A percentile compares a stretch with the other conserved stretches of the same genome.
These are phyloP conservation scores for Trametopsis cervina DNA, from an alignment of 768 basidiomycete genomes.

Conservation along the genomic window DNA sequence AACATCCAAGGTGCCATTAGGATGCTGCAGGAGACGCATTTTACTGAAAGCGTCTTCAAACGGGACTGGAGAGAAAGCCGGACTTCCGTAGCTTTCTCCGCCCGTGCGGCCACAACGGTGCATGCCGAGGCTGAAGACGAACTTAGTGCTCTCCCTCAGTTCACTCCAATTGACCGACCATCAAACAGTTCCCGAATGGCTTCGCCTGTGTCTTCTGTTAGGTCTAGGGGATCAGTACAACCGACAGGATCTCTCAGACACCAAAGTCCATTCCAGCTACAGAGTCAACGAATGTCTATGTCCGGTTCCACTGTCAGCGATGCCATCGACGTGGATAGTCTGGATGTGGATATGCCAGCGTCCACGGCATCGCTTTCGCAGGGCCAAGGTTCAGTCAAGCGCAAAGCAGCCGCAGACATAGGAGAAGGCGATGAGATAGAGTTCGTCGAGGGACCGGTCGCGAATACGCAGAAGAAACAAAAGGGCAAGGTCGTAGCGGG, in stretches of 20 bases:
- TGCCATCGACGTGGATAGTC: constrained; percentile 36
- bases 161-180: constrained; percentile 18
- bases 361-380: not conserved
- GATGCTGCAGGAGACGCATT: constrained; percentile 60
- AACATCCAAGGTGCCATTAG: constrained; percentile 41
- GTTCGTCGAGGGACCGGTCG: constrained; percentile 20
- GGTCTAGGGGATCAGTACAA: constrained; percentile 28
- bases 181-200: constrained; percentile 30
- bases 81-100: too few species aligned
- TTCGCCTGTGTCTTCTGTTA: constrained; percentile 46
- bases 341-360: constrained; percentile 28
- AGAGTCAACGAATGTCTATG: constrained; percentile 18
- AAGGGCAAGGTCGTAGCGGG: constrained; percentile 15
- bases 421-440: constrained; percentile 26
- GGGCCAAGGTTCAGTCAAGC: constrained; percentile 29
- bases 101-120: constrained; percentile 14
- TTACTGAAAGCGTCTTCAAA: constrained; percentile 56
- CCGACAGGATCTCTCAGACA: constrained; percentile 17
- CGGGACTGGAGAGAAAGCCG: constrained; percentile 77
- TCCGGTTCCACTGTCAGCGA: constrained; percentile 24
- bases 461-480: constrained; percentile 16
- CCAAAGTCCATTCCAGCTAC: constrained; percentile 42
- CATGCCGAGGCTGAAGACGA: constrained; percentile 23
- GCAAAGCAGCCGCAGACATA: constrained; percentile 33
- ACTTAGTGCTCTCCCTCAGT: constrained; percentile 22